A percentile compares a stretch with the other conserved stretches of the same genome.
Evolutionary conservation across 345 rosid species (phyloP).

Genomic region (Balakata baccata): DNA sequence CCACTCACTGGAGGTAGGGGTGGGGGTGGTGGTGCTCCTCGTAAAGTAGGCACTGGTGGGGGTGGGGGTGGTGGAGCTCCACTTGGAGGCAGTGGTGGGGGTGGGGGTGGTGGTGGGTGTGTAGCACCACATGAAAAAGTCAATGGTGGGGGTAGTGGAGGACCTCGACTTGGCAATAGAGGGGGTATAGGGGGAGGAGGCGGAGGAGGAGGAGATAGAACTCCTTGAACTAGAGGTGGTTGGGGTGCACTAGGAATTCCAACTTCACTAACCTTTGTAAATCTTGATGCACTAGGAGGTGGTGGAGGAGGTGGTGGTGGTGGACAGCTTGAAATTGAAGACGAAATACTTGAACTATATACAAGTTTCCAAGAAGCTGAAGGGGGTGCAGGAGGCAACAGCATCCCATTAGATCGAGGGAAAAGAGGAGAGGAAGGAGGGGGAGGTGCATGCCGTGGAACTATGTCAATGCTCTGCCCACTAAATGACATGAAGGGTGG

Average conservation of each 20-base stretch:
- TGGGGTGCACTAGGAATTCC: constrained; percentile 1
- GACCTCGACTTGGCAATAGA: neutral
- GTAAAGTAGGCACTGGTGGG: too few species aligned
- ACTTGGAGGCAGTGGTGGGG: neutral
- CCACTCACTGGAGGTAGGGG: constrained; percentile 5
- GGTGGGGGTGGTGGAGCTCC: too few species aligned
- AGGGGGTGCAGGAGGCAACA: constrained; percentile 45
- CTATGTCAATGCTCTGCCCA: constrained; percentile 22
- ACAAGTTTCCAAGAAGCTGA: constrained; percentile 59
- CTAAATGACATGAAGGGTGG: constrained; percentile 29
- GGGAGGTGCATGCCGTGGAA: constrained; percentile 28
- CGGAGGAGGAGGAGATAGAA: too few species aligned
- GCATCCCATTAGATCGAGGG: constrained; percentile 35
- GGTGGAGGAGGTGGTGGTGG: constrained; percentile 1
- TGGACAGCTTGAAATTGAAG: constrained; percentile 18
- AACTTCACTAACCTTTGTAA: neutral
- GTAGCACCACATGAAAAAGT: too few species aligned
- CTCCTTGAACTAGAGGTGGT: too few species aligned
- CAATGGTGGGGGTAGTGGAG: too few species aligned
- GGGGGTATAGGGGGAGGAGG: too few species aligned
- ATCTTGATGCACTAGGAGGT: constrained; percentile 1
- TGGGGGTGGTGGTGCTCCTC: constrained; percentile 17
- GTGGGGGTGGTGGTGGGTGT: constrained; percentile 5
- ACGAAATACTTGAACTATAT: constrained; percentile 21
- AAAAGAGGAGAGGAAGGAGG: constrained; percentile 41